A percentile compares a stretch with the other conserved stretches of the same genome.
Evolutionary conservation across 805 yeast genomes (phyloP).

Genomic region (Cyberlindnera petersonii): DNA sequence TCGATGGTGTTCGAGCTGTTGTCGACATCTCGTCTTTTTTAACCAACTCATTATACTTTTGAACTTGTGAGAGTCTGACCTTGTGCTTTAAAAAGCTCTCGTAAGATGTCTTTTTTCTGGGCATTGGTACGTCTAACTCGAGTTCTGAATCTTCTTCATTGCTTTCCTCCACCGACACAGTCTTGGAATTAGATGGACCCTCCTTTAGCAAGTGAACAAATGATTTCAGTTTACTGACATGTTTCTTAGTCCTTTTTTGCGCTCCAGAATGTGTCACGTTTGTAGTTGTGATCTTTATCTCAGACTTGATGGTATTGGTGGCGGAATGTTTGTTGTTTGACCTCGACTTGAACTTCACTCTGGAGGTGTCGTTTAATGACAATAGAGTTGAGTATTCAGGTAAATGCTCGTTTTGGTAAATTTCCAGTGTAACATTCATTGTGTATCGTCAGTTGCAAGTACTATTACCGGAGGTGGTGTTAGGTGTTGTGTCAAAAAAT

Average conservation of each 20-base stretch:
- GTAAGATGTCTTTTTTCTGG: constrained; percentile 16
- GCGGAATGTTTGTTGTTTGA: constrained; percentile 4
- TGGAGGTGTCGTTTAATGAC: constrained; percentile 3
- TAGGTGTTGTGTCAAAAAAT: no score
- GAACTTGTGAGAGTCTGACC: constrained; percentile 19
- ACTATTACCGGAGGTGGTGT: no score
- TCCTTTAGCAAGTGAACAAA: constrained; percentile 55
- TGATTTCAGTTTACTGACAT: constrained; percentile 52
- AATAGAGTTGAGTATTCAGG: no score
- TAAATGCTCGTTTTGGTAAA: no score
- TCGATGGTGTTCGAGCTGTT: neutral
- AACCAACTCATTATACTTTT: constrained; percentile 7
- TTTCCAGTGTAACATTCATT: no score
- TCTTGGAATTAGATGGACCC: constrained; percentile 8
- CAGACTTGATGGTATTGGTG: neutral
- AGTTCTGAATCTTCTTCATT: constrained; percentile 2
- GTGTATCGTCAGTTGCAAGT: no score
- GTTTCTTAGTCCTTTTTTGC: neutral
- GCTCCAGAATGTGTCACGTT: neutral
- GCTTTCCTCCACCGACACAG: neutral
- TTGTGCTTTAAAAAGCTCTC: constrained; percentile 19
- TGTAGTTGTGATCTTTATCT: constrained; percentile 1
- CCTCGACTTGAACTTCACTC: neutral
- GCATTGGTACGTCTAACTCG: constrained; percentile 17
- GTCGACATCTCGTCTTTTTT: constrained; percentile 1